A percentile compares a stretch with the other conserved stretches of the same genome.
phyloP scores from a whole-genome alignment of 2,329 filamentous ascomycete genomes.

The Pseudocercospora fuligena region DNA sequence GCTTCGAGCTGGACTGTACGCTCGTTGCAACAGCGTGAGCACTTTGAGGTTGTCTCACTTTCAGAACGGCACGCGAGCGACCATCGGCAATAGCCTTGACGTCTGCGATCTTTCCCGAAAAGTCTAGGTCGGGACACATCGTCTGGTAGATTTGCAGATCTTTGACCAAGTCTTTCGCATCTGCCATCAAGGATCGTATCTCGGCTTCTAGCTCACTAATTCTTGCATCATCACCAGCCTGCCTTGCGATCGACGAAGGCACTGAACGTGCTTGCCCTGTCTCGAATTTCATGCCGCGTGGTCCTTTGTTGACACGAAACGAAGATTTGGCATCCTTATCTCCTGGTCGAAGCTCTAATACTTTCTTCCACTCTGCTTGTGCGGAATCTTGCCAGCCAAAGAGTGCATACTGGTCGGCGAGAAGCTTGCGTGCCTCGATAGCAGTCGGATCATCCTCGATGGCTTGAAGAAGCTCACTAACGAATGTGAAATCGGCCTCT shows the following conservation, averaged over 20 bases:
- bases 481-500: not conserved
- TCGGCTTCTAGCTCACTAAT: not conserved
- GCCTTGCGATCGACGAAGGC: too few species aligned
- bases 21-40: conserved; percentile 1
- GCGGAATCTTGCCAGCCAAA: conserved; percentile 14
- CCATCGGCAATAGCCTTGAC: conserved; percentile 8
- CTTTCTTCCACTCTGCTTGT: not conserved
- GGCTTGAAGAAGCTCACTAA: conserved; percentile 10
- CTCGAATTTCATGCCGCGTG: too few species aligned
- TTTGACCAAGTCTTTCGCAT: not conserved
- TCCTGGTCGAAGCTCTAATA: conserved; percentile 3
- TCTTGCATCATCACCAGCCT: not conserved
- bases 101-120: conserved; percentile 13
- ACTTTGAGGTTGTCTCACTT: conserved; percentile 4
- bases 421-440: conserved; percentile 13
- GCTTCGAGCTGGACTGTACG: not conserved
- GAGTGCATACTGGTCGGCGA: conserved; percentile 12
- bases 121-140: conserved; percentile 2
- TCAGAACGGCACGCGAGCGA: conserved; percentile 10
- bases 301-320: not conserved
- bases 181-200: not conserved
- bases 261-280: too few species aligned
- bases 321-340: conserved; percentile 6
- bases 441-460: conserved; percentile 9
- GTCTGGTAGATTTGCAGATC: conserved; percentile 14